phyloP scores from a whole-genome alignment of 768 basidiomycete genomes.

The Galerina sulciceps region DNA sequence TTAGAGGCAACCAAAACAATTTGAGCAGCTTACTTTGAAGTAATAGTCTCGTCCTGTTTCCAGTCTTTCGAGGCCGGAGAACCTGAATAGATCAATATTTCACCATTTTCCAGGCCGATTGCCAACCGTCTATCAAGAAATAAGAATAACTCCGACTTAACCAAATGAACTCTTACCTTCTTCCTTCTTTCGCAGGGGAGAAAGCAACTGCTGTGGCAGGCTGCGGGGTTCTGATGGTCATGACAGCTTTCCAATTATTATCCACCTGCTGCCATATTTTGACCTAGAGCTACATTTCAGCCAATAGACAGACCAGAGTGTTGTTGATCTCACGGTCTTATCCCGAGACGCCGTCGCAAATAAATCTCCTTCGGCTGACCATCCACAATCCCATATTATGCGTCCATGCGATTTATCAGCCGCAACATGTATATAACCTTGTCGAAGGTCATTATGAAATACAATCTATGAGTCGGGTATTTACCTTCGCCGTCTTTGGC shows the following conservation, averaged over 20 bases:
- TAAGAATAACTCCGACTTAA: background rate
- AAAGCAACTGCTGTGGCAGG: conserved; percentile 83
- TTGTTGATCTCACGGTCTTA: conserved; percentile 68
- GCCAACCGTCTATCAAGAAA: conserved; percentile 58
- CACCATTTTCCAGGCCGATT: conserved; percentile 84
- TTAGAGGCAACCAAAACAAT: background rate
- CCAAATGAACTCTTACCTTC: conserved; percentile 42
- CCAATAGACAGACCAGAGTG: background rate
- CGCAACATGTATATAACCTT: conserved; percentile 66
- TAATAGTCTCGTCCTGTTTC: conserved; percentile 48
- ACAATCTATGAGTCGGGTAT: conserved; percentile 6
- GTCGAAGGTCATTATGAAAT: background rate
- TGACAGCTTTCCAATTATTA: conserved; percentile 55
- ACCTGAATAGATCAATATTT: conserved; percentile 65
- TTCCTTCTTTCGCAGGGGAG: conserved; percentile 37
- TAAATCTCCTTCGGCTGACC: conserved; percentile 73
- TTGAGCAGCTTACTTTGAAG: conserved; percentile 48
- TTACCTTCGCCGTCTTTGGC: conserved; percentile 45
- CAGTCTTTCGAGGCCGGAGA: conserved; percentile 42
- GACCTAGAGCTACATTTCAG: conserved; percentile 49
- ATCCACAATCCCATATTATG: conserved; percentile 96
- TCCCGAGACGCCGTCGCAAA: conserved; percentile 97
- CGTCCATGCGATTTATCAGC: conserved; percentile 86
- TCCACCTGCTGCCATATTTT: conserved; percentile 73
- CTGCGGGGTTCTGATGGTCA: conserved; percentile 71